Percentiles rank a stretch among this genome's conserved stretches.
phyloP scores from a whole-genome alignment of 768 basidiomycete species.

The Crepidotus variabilis region DNA sequence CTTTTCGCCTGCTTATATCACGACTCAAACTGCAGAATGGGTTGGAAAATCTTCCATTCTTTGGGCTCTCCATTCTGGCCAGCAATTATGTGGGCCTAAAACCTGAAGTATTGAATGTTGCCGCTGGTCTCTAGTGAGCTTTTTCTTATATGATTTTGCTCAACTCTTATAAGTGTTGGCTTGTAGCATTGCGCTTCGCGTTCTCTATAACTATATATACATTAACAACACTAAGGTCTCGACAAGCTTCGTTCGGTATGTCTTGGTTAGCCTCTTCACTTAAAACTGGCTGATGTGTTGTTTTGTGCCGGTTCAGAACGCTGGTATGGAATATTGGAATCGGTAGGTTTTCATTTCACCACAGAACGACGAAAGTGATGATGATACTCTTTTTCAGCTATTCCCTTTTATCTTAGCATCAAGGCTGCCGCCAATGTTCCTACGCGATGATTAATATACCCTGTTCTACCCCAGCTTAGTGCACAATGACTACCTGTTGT shows the following conservation, averaged over 20 bases:
- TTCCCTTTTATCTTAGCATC: neutral
- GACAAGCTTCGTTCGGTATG: constrained; percentile 4
- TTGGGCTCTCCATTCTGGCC: constrained; percentile 17
- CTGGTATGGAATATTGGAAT: neutral
- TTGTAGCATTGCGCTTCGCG: constrained; percentile 18
- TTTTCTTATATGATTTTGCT: neutral
- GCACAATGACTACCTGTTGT: too few species aligned
- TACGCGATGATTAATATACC: neutral
- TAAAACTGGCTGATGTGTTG: too few species aligned
- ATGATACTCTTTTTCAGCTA: neutral
- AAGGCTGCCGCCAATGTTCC: neutral
- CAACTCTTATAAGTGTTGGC: constrained; percentile 10
- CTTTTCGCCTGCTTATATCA: neutral
- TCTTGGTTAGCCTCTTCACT: neutral
- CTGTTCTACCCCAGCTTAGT: neutral
- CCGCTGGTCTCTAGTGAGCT: constrained; percentile 24
- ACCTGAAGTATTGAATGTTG: constrained; percentile 21
- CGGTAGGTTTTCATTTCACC: neutral
- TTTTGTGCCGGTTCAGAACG: neutral
- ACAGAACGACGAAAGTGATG: neutral
- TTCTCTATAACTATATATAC: constrained; percentile 27
- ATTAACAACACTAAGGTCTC: constrained; percentile 13
- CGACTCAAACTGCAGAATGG: constrained; percentile 16
- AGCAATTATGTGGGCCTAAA: constrained; percentile 21
- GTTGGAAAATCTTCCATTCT: constrained; percentile 19